phyloP scores from a whole-genome alignment of 768 basidiomycete species.

The Panaeolus cyanescens region DNA sequence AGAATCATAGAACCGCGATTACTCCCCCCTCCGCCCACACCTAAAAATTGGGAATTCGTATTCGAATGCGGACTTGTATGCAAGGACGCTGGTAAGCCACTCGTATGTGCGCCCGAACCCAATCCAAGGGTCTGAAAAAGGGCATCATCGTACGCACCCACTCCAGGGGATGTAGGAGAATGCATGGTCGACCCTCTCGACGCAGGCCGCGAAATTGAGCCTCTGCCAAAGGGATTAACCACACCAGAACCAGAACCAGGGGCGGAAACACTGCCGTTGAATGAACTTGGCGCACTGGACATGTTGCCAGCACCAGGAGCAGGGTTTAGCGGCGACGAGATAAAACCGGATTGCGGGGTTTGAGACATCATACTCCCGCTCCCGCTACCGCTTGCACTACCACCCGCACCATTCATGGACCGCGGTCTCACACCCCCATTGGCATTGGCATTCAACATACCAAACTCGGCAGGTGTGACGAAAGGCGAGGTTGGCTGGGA shows the following conservation, averaged over 20 bases:
- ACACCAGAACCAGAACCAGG: too few species aligned
- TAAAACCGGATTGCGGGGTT: not conserved
- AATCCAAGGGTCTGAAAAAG: slow-evolving; percentile 4
- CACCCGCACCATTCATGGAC: not conserved
- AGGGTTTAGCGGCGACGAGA: not conserved
- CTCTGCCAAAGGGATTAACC: slow-evolving; percentile 24
- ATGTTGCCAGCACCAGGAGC: not conserved
- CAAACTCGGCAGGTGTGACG: not conserved
- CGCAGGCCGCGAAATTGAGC: slow-evolving; percentile 33
- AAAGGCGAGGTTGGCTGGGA: not conserved
- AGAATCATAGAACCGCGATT: slow-evolving; percentile 62
- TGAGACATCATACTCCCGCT: too few species aligned
- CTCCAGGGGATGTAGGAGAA: slow-evolving; percentile 4
- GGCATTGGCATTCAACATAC: not conserved
- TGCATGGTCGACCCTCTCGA: slow-evolving; percentile 35
- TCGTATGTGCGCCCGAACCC: slow-evolving; percentile 10
- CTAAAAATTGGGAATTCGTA: too few species aligned
- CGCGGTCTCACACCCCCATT: not conserved
- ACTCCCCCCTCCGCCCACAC: not conserved
- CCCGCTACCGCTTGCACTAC: too few species aligned
- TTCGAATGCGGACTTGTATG: too few species aligned
- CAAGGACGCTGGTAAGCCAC: slow-evolving; percentile 8
- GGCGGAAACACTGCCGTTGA: too few species aligned
- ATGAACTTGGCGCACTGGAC: slow-evolving; percentile 23
- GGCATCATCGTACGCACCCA: not conserved